These are phyloP conservation scores for Huntiella omanensis DNA, from an alignment of 2,329 filamentous ascomycete genomes.

Conservation along the genomic window DNA sequence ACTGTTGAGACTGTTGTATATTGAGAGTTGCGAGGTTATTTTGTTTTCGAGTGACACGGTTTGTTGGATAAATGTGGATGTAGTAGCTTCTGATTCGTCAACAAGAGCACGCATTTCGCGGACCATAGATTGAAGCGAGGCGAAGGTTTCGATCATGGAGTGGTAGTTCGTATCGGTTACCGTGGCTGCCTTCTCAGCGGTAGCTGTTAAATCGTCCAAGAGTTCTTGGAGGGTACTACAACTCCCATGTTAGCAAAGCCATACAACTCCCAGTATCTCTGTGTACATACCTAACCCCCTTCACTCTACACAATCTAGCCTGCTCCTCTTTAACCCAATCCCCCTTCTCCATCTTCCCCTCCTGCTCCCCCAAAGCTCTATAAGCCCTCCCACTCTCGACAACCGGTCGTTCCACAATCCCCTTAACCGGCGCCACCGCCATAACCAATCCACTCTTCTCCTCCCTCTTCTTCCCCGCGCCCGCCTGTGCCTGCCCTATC, in stretches of 20 bases:
- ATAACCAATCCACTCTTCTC: too few species aligned
- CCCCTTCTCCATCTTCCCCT: neutral
- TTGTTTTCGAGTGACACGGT: slow-evolving; percentile 40
- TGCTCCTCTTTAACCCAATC: slow-evolving; percentile 4
- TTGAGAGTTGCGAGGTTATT: slow-evolving; percentile 34
- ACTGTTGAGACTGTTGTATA: slow-evolving; percentile 40
- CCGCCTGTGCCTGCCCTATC: too few species aligned
- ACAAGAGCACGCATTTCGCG: slow-evolving; percentile 48
- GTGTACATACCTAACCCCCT: slow-evolving; percentile 7
- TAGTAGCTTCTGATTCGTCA: slow-evolving; percentile 36
- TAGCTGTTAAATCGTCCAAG: slow-evolving; percentile 26
- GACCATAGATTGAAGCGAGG: slow-evolving; percentile 44
- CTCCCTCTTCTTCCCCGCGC: too few species aligned
- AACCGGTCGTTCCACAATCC: too few species aligned
- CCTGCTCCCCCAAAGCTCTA: neutral
- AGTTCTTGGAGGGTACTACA: slow-evolving; percentile 10
- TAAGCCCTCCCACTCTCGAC: too few species aligned
- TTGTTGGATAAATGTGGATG: slow-evolving; percentile 39
- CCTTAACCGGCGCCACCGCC: too few species aligned
- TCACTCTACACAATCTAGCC: slow-evolving; percentile 3
- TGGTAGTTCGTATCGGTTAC: slow-evolving; percentile 60
- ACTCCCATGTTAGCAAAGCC: too few species aligned
- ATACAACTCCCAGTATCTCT: too few species aligned
- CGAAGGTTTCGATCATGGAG: slow-evolving; percentile 49
- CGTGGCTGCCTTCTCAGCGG: slow-evolving; percentile 43